A percentile compares a stretch with the other conserved stretches of the same genome.
Conservation (phyloP, 1,284 basidiomycete species). For the Leccinum fuscescens region DNA sequence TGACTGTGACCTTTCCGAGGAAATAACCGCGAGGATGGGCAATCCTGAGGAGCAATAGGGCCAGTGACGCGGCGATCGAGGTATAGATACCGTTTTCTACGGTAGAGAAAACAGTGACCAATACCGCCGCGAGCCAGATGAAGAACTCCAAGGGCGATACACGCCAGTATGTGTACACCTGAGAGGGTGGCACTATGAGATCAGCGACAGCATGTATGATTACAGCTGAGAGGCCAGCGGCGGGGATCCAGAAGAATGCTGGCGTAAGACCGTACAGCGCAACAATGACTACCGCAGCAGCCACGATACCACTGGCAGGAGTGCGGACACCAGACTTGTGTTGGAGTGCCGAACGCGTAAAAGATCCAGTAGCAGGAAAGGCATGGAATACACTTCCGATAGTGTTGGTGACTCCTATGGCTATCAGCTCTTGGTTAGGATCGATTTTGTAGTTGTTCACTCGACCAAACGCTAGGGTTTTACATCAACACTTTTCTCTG, state of each 20-base stretch:
- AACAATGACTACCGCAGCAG: slow-evolving; percentile 87
- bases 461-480: slow-evolving; percentile 79
- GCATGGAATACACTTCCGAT: slow-evolving; percentile 85
- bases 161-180: slow-evolving; percentile 92
- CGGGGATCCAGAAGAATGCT: slow-evolving; percentile 89
- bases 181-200: slow-evolving; percentile 83
- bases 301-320: slow-evolving; percentile 86
- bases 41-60: slow-evolving; percentile 84
- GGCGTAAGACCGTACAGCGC: slow-evolving; percentile 91
- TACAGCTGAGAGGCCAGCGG: slow-evolving; percentile 80
- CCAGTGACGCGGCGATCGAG: slow-evolving; percentile 79
- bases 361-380: slow-evolving; percentile 97
- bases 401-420: slow-evolving; percentile 93
- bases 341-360: slow-evolving; percentile 95
- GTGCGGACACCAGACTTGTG: slow-evolving; percentile 96
- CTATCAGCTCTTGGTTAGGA: slow-evolving; percentile 95
- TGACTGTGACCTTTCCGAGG: slow-evolving; percentile 74
- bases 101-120: slow-evolving; percentile 84
- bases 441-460: slow-evolving; percentile 97
- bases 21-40: slow-evolving; percentile 92
- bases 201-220: slow-evolving; percentile 97
- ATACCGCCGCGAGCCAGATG: slow-evolving; percentile 89
- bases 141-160: slow-evolving; percentile 91
- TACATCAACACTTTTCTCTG: slow-evolving; percentile 10
- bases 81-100: slow-evolving; percentile 97